A percentile compares a stretch with the other conserved stretches of the same genome.
phyloP scores from a whole-genome alignment of 2,329 filamentous ascomycete species.

The Clonostachys byssicola region DNA sequence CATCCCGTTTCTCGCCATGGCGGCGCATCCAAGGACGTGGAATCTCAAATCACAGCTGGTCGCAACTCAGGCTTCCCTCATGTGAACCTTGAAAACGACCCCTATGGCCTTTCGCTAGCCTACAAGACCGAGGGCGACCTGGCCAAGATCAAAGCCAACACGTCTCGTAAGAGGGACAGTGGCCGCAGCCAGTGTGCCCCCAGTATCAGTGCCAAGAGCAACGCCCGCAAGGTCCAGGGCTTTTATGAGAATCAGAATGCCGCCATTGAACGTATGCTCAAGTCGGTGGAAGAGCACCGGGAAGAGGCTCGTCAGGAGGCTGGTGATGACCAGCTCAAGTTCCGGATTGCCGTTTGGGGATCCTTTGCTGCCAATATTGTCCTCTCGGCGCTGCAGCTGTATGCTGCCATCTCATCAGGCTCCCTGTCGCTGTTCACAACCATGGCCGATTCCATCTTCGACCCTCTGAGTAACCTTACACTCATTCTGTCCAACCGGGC shows the following conservation, averaged over 20 bases:
- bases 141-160: slow-evolving; percentile 74
- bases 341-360: slow-evolving; percentile 61
- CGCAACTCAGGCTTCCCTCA: slow-evolving; percentile 44
- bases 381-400: slow-evolving; percentile 78
- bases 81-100: slow-evolving; percentile 66
- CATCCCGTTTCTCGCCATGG: slow-evolving; percentile 34
- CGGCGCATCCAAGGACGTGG: slow-evolving; percentile 36
- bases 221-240: slow-evolving; percentile 58
- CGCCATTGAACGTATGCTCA: slow-evolving; percentile 86
- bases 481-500: slow-evolving; percentile 85
- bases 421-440: slow-evolving; percentile 97
- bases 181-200: slow-evolving; percentile 1
- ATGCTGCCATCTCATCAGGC: slow-evolving; percentile 79
- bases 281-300: slow-evolving; percentile 87
- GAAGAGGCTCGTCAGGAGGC: slow-evolving; percentile 76
- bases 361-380: slow-evolving; percentile 77
- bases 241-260: slow-evolving; percentile 94
- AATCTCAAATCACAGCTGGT: slow-evolving; percentile 36
- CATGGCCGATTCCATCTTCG: slow-evolving; percentile 93
- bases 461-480: slow-evolving; percentile 83
- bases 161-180: slow-evolving; percentile 67
- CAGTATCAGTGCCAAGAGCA: slow-evolving; percentile 12
- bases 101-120: slow-evolving; percentile 71
- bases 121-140: slow-evolving; percentile 79
- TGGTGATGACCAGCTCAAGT: slow-evolving; percentile 75